phyloP scores from a whole-genome alignment of 352 stramenopile species.

The Elongisporangium prolatum region DNA sequence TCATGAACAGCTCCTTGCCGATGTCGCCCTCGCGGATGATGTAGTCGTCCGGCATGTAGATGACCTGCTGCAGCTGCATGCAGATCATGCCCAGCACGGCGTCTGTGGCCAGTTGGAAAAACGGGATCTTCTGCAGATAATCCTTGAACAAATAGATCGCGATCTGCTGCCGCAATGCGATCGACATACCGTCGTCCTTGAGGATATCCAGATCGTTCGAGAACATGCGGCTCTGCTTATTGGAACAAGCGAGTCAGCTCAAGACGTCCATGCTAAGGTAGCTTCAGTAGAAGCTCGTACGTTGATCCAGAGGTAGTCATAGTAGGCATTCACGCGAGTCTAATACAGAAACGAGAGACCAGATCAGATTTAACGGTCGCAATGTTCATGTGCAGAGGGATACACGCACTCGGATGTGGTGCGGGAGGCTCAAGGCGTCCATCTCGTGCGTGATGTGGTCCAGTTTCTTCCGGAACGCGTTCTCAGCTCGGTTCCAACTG shows the following conservation, averaged over 20 bases:
- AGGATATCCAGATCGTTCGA: slow-evolving; percentile 57
- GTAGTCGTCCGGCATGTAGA: slow-evolving; percentile 62
- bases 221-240: slow-evolving; percentile 39
- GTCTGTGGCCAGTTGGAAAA: slow-evolving; percentile 63
- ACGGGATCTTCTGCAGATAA: slow-evolving; percentile 62
- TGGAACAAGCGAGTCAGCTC: background rate
- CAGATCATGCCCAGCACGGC: slow-evolving; percentile 64
- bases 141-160: slow-evolving; percentile 72
- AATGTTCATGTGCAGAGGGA: background rate
- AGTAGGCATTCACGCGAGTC: slow-evolving; percentile 51
- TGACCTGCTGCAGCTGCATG: slow-evolving; percentile 59
- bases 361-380: background rate
- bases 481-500: slow-evolving; percentile 57
- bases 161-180: slow-evolving; percentile 46
- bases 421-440: slow-evolving; percentile 49
- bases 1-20: slow-evolving; percentile 66
- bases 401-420: slow-evolving; percentile 39
- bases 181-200: slow-evolving; percentile 58
- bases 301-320: slow-evolving; percentile 73
- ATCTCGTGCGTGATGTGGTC: slow-evolving; percentile 66
- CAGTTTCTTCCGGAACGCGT: slow-evolving; percentile 69
- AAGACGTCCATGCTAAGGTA: too few relatives aligned
- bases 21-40: slow-evolving; percentile 66
- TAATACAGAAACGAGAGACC: slow-evolving; percentile 6
- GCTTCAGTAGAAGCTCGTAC: slow-evolving; percentile 14